These are phyloP conservation scores for Epichloe typhina DNA, from an alignment of 2,329 filamentous ascomycete genomes.

Conservation along the genomic window DNA sequence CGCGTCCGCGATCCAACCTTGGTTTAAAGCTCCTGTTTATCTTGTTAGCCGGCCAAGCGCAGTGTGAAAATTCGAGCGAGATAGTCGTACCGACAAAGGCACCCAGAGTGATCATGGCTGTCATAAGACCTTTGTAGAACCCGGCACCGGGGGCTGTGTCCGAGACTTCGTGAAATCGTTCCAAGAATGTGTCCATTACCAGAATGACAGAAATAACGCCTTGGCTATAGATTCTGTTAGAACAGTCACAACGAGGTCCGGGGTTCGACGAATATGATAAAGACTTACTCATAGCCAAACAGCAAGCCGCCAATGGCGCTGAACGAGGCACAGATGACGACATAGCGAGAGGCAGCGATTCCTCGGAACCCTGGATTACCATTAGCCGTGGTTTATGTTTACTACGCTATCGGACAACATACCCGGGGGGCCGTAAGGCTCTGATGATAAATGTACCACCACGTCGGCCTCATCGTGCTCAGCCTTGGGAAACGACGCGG, in stretches of 20 bases:
- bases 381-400: background rate
- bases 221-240: constrained; percentile 12
- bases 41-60: too few species aligned
- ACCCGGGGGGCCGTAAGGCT: constrained; percentile 15
- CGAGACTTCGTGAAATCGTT: constrained; percentile 19
- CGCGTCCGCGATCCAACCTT: constrained; percentile 23
- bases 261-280: background rate
- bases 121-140: constrained; percentile 28
- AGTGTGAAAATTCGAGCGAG: too few species aligned
- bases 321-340: constrained; percentile 20
- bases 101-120: constrained; percentile 33
- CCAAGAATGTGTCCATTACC: constrained; percentile 22
- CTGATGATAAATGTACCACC: constrained; percentile 8
- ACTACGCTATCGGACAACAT: background rate
- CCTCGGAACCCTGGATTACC: constrained; percentile 15
- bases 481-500: constrained; percentile 6
- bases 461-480: constrained; percentile 12
- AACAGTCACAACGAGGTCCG: background rate
- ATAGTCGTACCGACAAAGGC: constrained; percentile 26
- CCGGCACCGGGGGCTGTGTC: constrained; percentile 24
- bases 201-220: constrained; percentile 27
- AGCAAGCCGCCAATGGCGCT: constrained; percentile 26
- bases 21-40: constrained; percentile 26
- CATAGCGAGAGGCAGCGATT: constrained; percentile 19
- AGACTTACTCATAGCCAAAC: constrained; percentile 19